phyloP scores from a whole-genome alignment of 306 rosid species.

The Canavalia ensiformis region DNA sequence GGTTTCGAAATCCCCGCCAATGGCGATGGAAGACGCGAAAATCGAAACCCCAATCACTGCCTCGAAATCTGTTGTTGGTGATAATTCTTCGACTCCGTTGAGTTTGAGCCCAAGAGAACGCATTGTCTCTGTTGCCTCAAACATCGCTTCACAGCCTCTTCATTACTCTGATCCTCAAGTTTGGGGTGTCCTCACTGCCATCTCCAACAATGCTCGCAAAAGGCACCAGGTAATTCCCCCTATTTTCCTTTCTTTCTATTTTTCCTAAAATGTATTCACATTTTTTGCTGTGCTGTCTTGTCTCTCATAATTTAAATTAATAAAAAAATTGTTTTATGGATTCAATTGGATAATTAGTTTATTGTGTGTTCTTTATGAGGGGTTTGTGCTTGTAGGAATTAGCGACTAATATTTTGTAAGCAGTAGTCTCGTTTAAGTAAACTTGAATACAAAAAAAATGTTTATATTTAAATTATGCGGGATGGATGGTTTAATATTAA shows the following conservation, averaged over 20 bases:
- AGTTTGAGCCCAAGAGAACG: slow-evolving; percentile 54
- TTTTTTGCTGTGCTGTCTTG: not conserved
- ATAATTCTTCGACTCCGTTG: slow-evolving; percentile 14
- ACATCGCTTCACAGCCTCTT: slow-evolving; percentile 76
- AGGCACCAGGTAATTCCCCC: slow-evolving; percentile 69
- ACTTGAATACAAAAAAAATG: too few relatives aligned
- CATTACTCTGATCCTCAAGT: slow-evolving; percentile 70
- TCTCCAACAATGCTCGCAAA: slow-evolving; percentile 84
- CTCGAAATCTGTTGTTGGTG: not conserved
- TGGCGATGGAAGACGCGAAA: slow-evolving; percentile 55
- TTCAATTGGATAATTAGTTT: not conserved
- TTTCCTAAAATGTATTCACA: not conserved
- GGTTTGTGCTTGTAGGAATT: not conserved
- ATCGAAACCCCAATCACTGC: not conserved
- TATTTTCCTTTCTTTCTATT: not conserved
- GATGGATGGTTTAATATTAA: not conserved
- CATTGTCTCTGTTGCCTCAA: slow-evolving; percentile 73
- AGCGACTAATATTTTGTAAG: not conserved
- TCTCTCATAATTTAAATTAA: not conserved
- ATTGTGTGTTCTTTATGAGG: not conserved
- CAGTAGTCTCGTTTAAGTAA: not conserved
- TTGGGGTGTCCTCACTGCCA: slow-evolving; percentile 97
- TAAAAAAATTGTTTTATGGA: not conserved
- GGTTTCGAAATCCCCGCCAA: slow-evolving; percentile 73
- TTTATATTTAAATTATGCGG: not conserved